Evolutionary conservation across 2,329 filamentous ascomycete species (phyloP).

Genomic region (Fusarium devonianum): DNA sequence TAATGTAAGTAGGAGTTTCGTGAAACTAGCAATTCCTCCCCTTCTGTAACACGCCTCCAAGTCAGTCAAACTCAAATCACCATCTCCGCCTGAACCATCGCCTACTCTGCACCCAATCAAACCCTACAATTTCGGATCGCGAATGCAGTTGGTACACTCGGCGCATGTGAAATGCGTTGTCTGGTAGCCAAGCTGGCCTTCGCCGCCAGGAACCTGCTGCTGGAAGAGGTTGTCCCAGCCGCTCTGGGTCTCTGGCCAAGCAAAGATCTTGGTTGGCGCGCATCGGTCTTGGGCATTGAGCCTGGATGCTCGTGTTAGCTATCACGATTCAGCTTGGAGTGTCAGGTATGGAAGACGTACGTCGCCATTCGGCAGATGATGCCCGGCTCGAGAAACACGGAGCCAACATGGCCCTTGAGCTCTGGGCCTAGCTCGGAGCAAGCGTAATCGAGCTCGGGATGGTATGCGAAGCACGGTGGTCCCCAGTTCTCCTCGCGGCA

Average conservation of each 20-base stretch:
- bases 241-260: constrained; percentile 37
- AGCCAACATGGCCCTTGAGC: constrained; percentile 35
- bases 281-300: constrained; percentile 19
- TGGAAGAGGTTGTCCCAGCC: constrained; percentile 36
- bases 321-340: not conserved
- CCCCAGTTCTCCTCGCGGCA: constrained; percentile 40
- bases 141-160: constrained; percentile 35
- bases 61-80: constrained; percentile 1
- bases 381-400: constrained; percentile 37
- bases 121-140: constrained; percentile 8
- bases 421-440: constrained; percentile 32
- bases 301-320: constrained; percentile 18
- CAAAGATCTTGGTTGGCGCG: constrained; percentile 30
- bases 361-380: constrained; percentile 37
- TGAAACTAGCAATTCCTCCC: constrained; percentile 4
- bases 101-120: not conserved
- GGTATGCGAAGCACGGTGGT: constrained; percentile 35
- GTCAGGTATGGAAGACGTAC: constrained; percentile 15
- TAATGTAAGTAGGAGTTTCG: not conserved
- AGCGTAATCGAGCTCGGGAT: constrained; percentile 36
- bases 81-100: not conserved
- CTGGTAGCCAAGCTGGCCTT: constrained; percentile 23
- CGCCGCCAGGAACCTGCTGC: constrained; percentile 11
- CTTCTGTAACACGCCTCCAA: not conserved
- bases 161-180: constrained; percentile 41